phyloP scores from a whole-genome alignment of 495 filamentous ascomycete species.

The Chaetomidium leptoderma region DNA sequence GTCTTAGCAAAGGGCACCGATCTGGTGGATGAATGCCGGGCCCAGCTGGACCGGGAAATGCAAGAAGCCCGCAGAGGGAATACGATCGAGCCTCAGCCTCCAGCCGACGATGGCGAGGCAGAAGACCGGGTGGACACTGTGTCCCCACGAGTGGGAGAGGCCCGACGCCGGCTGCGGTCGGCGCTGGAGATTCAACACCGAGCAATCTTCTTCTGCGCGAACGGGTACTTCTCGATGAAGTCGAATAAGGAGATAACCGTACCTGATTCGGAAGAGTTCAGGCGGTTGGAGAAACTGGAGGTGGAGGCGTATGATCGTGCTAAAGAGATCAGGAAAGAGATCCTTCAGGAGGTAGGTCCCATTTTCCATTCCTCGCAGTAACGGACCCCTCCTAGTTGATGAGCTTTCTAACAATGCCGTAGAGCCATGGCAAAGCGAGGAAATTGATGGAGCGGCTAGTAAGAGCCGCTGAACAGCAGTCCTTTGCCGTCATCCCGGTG shows the following conservation, averaged over 20 bases:
- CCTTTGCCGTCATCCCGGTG: constrained; percentile 61
- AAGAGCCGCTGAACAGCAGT: constrained; percentile 42
- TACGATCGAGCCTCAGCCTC: constrained; percentile 19
- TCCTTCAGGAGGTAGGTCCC: constrained; percentile 50
- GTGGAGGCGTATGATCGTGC: constrained; percentile 68
- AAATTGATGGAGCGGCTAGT: constrained; percentile 47
- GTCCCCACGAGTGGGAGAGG: constrained; percentile 47
- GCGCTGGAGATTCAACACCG: constrained; percentile 78
- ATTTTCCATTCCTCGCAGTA: not conserved
- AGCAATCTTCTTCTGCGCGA: constrained; percentile 78
- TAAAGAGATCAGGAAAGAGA: constrained; percentile 70
- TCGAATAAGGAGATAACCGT: constrained; percentile 54
- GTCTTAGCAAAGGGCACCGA: constrained; percentile 51
- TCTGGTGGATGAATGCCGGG: constrained; percentile 61
- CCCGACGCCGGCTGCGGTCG: constrained; percentile 60
- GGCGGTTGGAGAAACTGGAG: constrained; percentile 63
- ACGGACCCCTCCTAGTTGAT: not conserved
- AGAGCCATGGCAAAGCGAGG: constrained; percentile 33
- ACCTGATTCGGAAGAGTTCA: constrained; percentile 63
- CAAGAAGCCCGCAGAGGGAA: constrained; percentile 37
- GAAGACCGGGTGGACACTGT: constrained; percentile 30
- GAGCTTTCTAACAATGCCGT: constrained; percentile 12
- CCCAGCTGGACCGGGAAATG: constrained; percentile 53
- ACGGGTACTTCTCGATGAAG: constrained; percentile 79
- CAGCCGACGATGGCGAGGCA: constrained; percentile 40